Evolutionary conservation across 352 stramenopile species (phyloP).

Genomic region (Hyaloperonospora arabidopsidis): DNA sequence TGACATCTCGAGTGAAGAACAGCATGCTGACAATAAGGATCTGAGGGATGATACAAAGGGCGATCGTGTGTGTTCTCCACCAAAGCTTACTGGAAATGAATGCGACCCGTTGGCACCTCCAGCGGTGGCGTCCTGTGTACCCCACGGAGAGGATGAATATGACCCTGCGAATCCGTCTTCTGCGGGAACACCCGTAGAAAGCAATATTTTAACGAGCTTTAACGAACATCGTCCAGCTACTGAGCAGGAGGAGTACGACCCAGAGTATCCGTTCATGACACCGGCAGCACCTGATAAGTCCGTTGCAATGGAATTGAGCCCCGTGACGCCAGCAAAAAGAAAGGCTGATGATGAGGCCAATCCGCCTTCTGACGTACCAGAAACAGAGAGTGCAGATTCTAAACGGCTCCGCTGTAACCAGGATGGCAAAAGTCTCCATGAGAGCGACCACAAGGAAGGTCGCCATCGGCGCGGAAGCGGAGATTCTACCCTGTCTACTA

Average conservation of each 20-base stretch:
- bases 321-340: constrained; percentile 19
- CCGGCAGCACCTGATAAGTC: constrained; percentile 5
- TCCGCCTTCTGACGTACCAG: constrained; percentile 1
- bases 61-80: neutral
- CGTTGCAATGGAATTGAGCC: constrained; percentile 20
- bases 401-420: constrained; percentile 18
- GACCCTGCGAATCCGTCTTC: constrained; percentile 31
- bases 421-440: constrained; percentile 9
- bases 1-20: neutral
- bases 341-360: constrained; percentile 15
- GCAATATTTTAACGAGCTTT: constrained; percentile 2
- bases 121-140: constrained; percentile 4
- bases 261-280: constrained; percentile 32
- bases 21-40: constrained; percentile 3
- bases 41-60: neutral
- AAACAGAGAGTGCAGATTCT: constrained; percentile 11
- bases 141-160: constrained; percentile 35
- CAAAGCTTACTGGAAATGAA: constrained; percentile 18
- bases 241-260: constrained; percentile 36
- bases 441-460: constrained; percentile 17
- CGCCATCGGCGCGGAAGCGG: constrained; percentile 23
- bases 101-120: constrained; percentile 14
- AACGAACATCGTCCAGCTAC: neutral
- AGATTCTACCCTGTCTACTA: constrained; percentile 19
- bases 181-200: constrained; percentile 13